A percentile compares a stretch with the other conserved stretches of the same genome.
Evolutionary conservation across 805 yeast species (phyloP).

Genomic region (Candida xyloterini): DNA sequence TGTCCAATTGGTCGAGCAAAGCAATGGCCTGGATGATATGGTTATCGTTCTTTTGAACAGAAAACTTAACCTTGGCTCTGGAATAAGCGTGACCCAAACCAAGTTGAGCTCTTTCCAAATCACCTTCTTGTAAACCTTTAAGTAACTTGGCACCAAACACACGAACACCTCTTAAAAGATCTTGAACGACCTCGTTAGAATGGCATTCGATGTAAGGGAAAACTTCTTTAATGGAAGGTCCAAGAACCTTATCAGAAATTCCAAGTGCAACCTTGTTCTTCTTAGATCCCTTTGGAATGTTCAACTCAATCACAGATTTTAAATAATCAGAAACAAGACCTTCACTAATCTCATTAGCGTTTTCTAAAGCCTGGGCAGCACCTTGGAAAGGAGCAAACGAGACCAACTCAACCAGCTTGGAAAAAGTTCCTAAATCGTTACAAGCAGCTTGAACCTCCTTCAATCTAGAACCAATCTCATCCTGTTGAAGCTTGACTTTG

Average conservation of each 20-base stretch:
- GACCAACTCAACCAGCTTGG: conserved; percentile 88
- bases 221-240: conserved; percentile 91
- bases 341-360: conserved; percentile 96
- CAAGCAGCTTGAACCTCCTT: conserved; percentile 93
- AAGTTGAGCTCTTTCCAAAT: conserved; percentile 94
- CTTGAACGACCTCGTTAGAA: conserved; percentile 90
- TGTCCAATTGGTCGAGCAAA: conserved; percentile 92
- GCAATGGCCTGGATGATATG: conserved; percentile 99
- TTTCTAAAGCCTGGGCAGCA: conserved; percentile 98
- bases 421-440: conserved; percentile 79
- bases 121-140: conserved; percentile 91
- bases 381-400: conserved; percentile 98
- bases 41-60: conserved; percentile 97
- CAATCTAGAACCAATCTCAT: conserved; percentile 85
- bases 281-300: conserved; percentile 76
- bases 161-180: conserved; percentile 92
- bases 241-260: conserved; percentile 90
- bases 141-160: conserved; percentile 83
- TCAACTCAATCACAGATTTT: conserved; percentile 83
- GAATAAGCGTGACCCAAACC: conserved; percentile 99
- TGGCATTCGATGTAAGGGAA: conserved; percentile 89
- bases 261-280: conserved; percentile 73
- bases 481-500: conserved; percentile 91
- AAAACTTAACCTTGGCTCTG: conserved; percentile 97
- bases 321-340: conserved; percentile 93